A percentile compares a stretch with the other conserved stretches of the same genome.
Evolutionary conservation across 148 eudicot genomes (phyloP).

Genomic region (Bassia scoparia): DNA sequence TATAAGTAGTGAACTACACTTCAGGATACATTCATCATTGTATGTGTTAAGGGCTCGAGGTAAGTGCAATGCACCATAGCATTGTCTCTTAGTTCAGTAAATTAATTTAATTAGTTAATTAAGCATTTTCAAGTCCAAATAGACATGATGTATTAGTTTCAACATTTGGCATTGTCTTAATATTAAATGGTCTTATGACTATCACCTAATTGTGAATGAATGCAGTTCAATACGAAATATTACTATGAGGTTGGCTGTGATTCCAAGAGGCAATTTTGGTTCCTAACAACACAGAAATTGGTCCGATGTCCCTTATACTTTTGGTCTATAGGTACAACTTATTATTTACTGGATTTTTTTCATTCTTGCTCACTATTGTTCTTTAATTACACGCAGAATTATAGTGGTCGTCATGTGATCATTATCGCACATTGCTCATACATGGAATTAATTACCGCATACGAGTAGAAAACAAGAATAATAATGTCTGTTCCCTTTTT

Average conservation of each 20-base stretch:
- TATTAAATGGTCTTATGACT: neutral
- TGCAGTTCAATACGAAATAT: slow-evolving; percentile 70
- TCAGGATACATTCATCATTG: slow-evolving; percentile 82
- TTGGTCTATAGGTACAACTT: slow-evolving; percentile 78
- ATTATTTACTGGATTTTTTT: neutral
- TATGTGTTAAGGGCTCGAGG: slow-evolving; percentile 63
- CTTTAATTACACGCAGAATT: neutral
- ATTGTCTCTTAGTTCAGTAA: neutral
- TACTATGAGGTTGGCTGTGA: slow-evolving; percentile 57
- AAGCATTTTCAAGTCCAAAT: neutral
- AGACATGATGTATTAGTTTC: neutral
- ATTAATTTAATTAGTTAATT: slow-evolving; percentile 2
- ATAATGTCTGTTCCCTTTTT: no score
- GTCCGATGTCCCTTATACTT: slow-evolving; percentile 82
- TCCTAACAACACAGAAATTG: slow-evolving; percentile 58
- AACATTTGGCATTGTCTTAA: neutral
- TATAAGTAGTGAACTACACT: slow-evolving; percentile 70
- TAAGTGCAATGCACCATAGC: slow-evolving; percentile 21
- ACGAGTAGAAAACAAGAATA: no score
- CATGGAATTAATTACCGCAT: no score
- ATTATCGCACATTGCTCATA: no score
- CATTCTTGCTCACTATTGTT: neutral
- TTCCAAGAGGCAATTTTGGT: slow-evolving; percentile 61
- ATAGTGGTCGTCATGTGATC: neutral
- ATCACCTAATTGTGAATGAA: neutral